Conservation (phyloP, 371 early-diverging fungal genomes). For the Synchytrium microbalum region DNA sequence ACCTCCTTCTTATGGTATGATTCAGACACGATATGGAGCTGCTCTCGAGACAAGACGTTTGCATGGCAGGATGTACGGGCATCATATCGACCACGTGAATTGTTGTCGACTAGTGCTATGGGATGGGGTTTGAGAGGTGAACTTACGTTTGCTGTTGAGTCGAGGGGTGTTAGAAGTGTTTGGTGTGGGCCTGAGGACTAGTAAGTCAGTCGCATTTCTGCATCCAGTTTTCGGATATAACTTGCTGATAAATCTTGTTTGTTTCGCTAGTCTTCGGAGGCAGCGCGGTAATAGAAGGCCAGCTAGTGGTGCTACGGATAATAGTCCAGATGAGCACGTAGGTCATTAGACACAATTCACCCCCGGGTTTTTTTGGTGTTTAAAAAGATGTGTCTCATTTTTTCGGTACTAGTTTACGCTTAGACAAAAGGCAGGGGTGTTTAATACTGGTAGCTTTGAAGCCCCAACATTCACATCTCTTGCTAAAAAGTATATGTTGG, state of each 20-base stretch:
- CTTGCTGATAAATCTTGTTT: slow-evolving; percentile 20
- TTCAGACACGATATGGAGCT: slow-evolving; percentile 55
- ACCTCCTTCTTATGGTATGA: slow-evolving; percentile 71
- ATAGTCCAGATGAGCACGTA: background rate
- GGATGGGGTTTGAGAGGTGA: slow-evolving; percentile 68
- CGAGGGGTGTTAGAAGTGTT: background rate
- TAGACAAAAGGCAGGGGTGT: slow-evolving; percentile 56
- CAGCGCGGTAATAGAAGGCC: slow-evolving; percentile 6
- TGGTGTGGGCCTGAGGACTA: slow-evolving; percentile 2
- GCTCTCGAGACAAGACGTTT: slow-evolving; percentile 72
- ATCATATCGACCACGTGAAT: slow-evolving; percentile 40
- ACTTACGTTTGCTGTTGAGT: slow-evolving; percentile 48
- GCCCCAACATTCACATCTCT: slow-evolving; percentile 55
- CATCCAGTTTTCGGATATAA: slow-evolving; percentile 21
- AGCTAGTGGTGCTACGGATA: background rate
- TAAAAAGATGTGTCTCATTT: slow-evolving; percentile 10
- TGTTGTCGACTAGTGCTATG: slow-evolving; percentile 45
- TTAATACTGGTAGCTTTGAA: slow-evolving; percentile 60
- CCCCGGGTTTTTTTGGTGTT: slow-evolving; percentile 27
- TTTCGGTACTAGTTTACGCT: slow-evolving; percentile 20
- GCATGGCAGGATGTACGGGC: slow-evolving; percentile 44
- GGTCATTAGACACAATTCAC: slow-evolving; percentile 17
- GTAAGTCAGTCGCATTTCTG: background rate
- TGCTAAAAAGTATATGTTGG: slow-evolving; percentile 55
- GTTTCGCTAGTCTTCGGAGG: background rate